Base-by-base conservation (phyloP, 768 basidiomycete genomes). In the Suillus clintonianus region DNA sequence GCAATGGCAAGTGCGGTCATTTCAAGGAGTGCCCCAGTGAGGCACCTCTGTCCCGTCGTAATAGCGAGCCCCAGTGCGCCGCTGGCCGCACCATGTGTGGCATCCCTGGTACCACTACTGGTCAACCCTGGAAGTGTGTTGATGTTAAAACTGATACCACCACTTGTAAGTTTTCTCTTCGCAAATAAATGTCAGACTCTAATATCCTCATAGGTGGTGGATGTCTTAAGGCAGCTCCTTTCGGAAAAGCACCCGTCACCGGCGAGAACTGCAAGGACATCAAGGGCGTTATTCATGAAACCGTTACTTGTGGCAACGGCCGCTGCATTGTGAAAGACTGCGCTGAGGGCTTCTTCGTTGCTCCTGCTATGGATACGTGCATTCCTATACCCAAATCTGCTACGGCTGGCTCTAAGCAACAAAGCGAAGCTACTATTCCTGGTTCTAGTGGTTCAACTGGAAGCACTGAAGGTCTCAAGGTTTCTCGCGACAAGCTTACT, bases 261-360 rank as follows among this genome's bases (percentile, higher is more conserved):
- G 79, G 78, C 5, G 67, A 71, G 17, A 74, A 80, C 61, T 80
- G 79, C 62, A 73, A 71, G 30, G 58, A 67, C 1, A 72, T 80
- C 54, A 67, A 72, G 5, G 54, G 73, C 42, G 74, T 77, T 41
- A 37, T 9, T 24, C 36, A 7, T 10, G 67, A 64, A 4, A 59
- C 65, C 13, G 79, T 75, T 8, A 59, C 70, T 13, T 80, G 79
- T 68, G n/a, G 30, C 7, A 57, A 61, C 4, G 64, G 70, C 45
- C 36, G 36, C 17, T 80, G 79, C 66, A 43, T 70, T 32, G 69
- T 80, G 27, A 50, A 67, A 17, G 58, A 60, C 14, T 79, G 77
- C 67, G 65, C 60, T 43, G 19, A 39, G 13, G 75, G 71, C 5
- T 77, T 66, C 42, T 27, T 39, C 4, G 53, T 65, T 17, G 60